Conservation (phyloP, 23 red algal genomes). For the Chondrus crispus region DNA sequence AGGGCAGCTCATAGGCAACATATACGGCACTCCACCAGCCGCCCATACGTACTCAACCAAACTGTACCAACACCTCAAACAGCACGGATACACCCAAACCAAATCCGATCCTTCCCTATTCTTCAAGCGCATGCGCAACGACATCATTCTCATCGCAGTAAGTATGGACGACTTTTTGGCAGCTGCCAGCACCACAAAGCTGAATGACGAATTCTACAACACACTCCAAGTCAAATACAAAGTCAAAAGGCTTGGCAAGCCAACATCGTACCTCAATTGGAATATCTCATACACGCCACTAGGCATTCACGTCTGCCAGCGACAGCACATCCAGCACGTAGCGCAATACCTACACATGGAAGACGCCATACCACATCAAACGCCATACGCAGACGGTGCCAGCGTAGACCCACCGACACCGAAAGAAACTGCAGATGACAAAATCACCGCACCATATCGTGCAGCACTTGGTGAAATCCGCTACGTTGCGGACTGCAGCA, state of each 20-base stretch:
- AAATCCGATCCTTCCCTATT: neutral
- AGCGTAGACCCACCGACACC: neutral
- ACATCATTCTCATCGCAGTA: neutral
- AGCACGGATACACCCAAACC: neutral
- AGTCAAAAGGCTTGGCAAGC: neutral
- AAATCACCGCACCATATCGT: neutral
- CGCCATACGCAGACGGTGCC: neutral
- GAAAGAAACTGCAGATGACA: neutral
- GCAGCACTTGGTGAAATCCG: neutral
- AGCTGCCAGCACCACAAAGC: neutral
- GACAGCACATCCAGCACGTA: neutral
- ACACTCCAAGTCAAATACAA: neutral
- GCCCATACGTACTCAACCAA: neutral
- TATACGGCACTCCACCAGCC: neutral
- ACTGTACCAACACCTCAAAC: neutral
- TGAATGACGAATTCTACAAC: neutral
- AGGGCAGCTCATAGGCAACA: neutral
- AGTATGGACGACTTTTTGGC: neutral
- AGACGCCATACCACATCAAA: neutral
- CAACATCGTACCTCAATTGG: neutral
- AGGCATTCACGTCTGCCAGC: neutral
- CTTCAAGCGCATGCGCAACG: neutral
- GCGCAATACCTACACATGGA: neutral
- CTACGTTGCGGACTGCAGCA: neutral
- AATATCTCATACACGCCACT: neutral